Evolutionary conservation across 106 monocot species (phyloP).

Genomic region (Dactylorhiza incarnata): DNA sequence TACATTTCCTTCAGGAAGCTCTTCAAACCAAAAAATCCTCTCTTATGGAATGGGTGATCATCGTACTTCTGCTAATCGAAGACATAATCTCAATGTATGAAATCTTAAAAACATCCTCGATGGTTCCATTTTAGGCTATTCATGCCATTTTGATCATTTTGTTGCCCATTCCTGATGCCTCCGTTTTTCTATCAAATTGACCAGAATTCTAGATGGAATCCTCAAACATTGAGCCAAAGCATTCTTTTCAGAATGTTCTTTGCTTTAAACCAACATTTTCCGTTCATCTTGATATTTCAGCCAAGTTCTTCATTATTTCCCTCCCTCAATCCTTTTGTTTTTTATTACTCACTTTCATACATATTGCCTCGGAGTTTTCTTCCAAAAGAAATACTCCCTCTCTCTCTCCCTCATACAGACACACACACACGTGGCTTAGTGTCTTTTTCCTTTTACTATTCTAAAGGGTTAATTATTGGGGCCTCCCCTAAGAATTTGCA

Average conservation of each 20-base stretch:
- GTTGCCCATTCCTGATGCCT: neutral
- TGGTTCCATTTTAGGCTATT: neutral
- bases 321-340: neutral
- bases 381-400: too few species aligned
- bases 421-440: too few species aligned
- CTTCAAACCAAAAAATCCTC: slow-evolving; percentile 70
- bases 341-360: too few species aligned
- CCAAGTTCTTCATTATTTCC: neutral
- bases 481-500: too few species aligned
- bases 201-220: too few species aligned
- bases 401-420: too few species aligned
- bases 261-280: neutral
- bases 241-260: neutral
- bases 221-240: neutral
- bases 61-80: slow-evolving; percentile 54
- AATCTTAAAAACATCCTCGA: slow-evolving; percentile 21
- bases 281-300: neutral
- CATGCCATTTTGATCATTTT: neutral
- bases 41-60: slow-evolving; percentile 67
- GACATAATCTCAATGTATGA: slow-evolving; percentile 63
- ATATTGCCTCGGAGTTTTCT: too few species aligned
- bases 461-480: too few species aligned
- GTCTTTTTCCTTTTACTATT: too few species aligned
- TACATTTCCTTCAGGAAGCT: slow-evolving; percentile 88
- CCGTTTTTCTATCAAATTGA: neutral